These are phyloP conservation scores for Zygosaccharomyces kombuchaensis DNA, from an alignment of 805 yeast species.

Conservation along the genomic window DNA sequence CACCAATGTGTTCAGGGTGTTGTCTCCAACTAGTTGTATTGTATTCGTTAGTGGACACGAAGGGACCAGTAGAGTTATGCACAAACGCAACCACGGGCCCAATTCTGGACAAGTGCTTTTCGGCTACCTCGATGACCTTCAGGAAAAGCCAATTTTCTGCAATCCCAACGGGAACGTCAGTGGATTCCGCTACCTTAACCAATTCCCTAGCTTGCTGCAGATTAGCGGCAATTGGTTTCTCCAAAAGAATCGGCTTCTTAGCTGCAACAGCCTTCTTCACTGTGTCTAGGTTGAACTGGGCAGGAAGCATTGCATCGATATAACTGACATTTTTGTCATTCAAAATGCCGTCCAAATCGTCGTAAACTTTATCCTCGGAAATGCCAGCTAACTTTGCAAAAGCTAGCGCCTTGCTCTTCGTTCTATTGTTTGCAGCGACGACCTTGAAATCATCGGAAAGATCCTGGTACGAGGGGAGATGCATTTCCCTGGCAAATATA, in stretches of 20 bases:
- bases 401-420: constrained; percentile 72
- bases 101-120: constrained; percentile 59
- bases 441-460: constrained; percentile 50
- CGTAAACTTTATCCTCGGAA: constrained; percentile 48
- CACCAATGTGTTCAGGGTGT: constrained; percentile 89
- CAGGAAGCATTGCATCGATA: constrained; percentile 88
- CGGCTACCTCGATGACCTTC: constrained; percentile 52
- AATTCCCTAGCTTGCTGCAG: constrained; percentile 76
- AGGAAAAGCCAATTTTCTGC: constrained; percentile 85
- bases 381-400: constrained; percentile 67
- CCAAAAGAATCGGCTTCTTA: constrained; percentile 75
- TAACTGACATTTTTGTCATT: constrained; percentile 64
- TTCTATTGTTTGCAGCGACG: constrained; percentile 75
- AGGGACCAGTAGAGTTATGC: constrained; percentile 71
- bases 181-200: constrained; percentile 56
- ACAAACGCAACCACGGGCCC: constrained; percentile 70
- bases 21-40: constrained; percentile 78
- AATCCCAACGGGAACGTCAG: constrained; percentile 66
- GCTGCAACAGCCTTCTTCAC: constrained; percentile 66
- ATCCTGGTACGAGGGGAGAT: constrained; percentile 66
- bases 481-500: constrained; percentile 81
- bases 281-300: constrained; percentile 65
- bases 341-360: constrained; percentile 59
- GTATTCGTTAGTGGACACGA: constrained; percentile 56
- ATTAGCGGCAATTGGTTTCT: constrained; percentile 90